Conservation (phyloP, 1,139 yeast genomes). For the Candida frijolesensis region DNA sequence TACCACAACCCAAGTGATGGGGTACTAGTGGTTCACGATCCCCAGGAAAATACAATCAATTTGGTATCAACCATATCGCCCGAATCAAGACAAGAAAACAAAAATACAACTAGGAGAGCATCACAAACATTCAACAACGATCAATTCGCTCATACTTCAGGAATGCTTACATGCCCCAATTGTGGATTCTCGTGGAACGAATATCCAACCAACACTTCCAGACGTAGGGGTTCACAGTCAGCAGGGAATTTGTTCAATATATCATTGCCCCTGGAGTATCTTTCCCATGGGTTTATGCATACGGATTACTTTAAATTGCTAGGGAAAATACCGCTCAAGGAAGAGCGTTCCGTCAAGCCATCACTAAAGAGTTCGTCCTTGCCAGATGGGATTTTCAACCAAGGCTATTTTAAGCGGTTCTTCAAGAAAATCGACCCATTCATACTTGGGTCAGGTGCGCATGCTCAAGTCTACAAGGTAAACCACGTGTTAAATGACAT, state of each 20-base stretch:
- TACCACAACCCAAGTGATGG: conserved; percentile 44
- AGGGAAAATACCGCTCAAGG: conserved; percentile 27
- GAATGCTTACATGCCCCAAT: conserved; percentile 36
- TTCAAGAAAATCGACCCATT: conserved; percentile 50
- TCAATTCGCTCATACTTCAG: conserved; percentile 7
- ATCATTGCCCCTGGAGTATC: conserved; percentile 10
- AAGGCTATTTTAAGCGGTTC: conserved; percentile 73
- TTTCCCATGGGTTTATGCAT: conserved; percentile 32
- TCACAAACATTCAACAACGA: conserved; percentile 6
- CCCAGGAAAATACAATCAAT: conserved; percentile 42
- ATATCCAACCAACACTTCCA: conserved; percentile 6
- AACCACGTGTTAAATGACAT: conserved; percentile 74
- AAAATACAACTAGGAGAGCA: not conserved
- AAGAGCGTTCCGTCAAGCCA: conserved; percentile 12
- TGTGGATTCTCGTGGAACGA: conserved; percentile 43
- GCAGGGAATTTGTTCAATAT: conserved; percentile 6
- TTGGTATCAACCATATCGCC: conserved; percentile 23
- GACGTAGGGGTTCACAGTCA: conserved; percentile 6
- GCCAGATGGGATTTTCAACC: conserved; percentile 57
- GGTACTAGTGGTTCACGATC: conserved; percentile 47
- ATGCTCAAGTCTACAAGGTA: conserved; percentile 83
- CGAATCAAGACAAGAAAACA: not conserved
- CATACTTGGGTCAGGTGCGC: conserved; percentile 74
- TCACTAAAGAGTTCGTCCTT: conserved; percentile 16
- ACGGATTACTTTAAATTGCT: conserved; percentile 43